These are phyloP conservation scores for Umbelopsis sp. DNA, from an alignment of 371 early-diverging fungal species.

Conservation along the genomic window DNA sequence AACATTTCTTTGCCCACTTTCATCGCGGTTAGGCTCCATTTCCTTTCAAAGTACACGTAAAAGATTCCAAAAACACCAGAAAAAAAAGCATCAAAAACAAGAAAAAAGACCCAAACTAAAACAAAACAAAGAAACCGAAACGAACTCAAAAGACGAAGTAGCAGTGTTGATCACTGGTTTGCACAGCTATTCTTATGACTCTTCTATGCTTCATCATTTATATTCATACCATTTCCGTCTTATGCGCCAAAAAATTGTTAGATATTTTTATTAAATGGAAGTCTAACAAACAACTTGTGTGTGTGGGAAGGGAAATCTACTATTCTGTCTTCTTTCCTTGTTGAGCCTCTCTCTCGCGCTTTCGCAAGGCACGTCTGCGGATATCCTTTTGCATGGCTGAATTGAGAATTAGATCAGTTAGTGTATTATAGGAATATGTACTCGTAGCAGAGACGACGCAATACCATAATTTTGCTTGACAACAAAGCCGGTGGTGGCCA, in stretches of 20 bases:
- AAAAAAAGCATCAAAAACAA: neutral
- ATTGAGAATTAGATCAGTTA: neutral
- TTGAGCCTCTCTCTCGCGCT: conserved; percentile 63
- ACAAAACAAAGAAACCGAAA: neutral
- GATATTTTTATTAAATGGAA: neutral
- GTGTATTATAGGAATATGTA: neutral
- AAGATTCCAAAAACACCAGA: neutral
- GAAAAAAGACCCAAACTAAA: neutral
- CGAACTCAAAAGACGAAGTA: neutral
- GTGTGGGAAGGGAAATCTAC: neutral
- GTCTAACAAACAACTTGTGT: neutral
- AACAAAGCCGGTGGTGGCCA: conserved; percentile 66
- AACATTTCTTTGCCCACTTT: conserved; percentile 18
- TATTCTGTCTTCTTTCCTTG: conserved; percentile 4
- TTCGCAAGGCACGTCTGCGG: conserved; percentile 77
- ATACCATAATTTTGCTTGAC: conserved; percentile 65
- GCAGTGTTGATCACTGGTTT: conserved; percentile 8
- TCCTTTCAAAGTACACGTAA: conserved; percentile 3
- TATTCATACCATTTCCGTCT: neutral
- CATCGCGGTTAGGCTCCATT: conserved; percentile 5
- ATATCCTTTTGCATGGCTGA: conserved; percentile 65
- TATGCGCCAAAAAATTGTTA: neutral
- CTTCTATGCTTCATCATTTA: conserved; percentile 5
- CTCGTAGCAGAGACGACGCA: neutral
- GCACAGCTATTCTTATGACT: conserved; percentile 8